Base-by-base conservation (phyloP, 1,139 yeast species). In the Tardiomyces digboiensis region DNA sequence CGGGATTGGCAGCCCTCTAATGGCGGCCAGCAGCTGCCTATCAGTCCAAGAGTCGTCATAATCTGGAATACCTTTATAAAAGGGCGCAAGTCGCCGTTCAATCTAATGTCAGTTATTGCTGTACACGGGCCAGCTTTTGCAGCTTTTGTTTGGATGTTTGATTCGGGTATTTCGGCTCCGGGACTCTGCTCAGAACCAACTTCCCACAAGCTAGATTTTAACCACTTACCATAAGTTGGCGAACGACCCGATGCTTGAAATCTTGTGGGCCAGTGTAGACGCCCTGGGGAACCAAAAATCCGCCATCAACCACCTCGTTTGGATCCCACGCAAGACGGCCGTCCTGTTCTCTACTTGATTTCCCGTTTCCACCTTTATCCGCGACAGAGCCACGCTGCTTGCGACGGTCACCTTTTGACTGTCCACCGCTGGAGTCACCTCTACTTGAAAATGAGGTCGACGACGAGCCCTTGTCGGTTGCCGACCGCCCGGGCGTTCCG, bases 41-140 rank as follows among this genome's bases (percentile, higher is more conserved):
- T 82, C 86, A 1, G 78, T 66, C 96, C 96, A 86, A 20, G 63
- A 53, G n/a, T 72, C 77, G 48, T 83, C 81, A 57, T 74, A 85
- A 57, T 87, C 96, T 56, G 85, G 87, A 43, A 91, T 67, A 0
- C 97, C 97, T 2, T 89, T 83, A 60, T 77, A 91, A 61, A 91
- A 91, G 1, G 98, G 97, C 0, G 97, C 89, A 40, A 91, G 57
- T 52, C 73, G 74, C 39, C 98, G 74, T 14, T 74, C 74, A 29
- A 76, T 64, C 58, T 26, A 16, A 16, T 26, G 33, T 26, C 14
- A 26, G 33, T 8, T n/a, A n/a, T n/a, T n/a, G 52, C 45, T n/a
- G 19, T 5, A 8, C 16, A 36, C 20, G n/a, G n/a, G n/a, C n/a
- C n/a, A n/a, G n/a, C n/a, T n/a, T n/a, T n/a, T n/a, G n/a, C n/a